Evolutionary conservation across 768 basidiomycete species (phyloP), one percentile per base, ranked within the genome.

Genomic region (Suillus sp.): DNA sequence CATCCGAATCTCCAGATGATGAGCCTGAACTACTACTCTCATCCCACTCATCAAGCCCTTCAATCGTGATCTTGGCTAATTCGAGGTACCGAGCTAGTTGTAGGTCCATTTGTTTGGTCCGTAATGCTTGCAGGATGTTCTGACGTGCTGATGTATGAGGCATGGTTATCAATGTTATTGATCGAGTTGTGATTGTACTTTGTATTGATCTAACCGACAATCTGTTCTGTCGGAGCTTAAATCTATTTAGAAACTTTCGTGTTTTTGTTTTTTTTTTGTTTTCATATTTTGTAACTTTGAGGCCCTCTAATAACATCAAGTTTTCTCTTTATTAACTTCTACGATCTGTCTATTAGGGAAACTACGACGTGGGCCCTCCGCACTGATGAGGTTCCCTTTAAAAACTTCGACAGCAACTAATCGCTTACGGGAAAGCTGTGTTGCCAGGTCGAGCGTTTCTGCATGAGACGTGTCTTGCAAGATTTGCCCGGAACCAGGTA

Each of bases 301-400:
- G 43, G 74, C 76, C 7, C 73, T 74, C 4, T 69, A 72, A 37
- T 35, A n/a, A n/a, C n/a, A n/a, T n/a, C n/a, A n/a, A n/a, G n/a
- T n/a, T n/a, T n/a, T n/a, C n/a, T n/a, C n/a, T n/a, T n/a, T n/a
- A n/a, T n/a, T n/a, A n/a, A n/a, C n/a, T n/a, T n/a, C n/a, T n/a
- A n/a, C n/a, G n/a, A n/a, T n/a, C n/a, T n/a, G n/a, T n/a, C n/a
- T n/a, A n/a, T n/a, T n/a, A n/a, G n/a, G n/a, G n/a, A n/a, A n/a
- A n/a, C n/a, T n/a, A n/a, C n/a, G n/a, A n/a, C n/a, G n/a, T n/a
- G n/a, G n/a, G n/a, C n/a, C n/a, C n/a, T n/a, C n/a, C n/a, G n/a
- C n/a, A n/a, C n/a, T n/a, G n/a, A n/a, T n/a, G n/a, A n/a, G n/a
- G n/a, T n/a, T n/a, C n/a, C n/a, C n/a, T n/a, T n/a, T n/a, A n/a